These are phyloP conservation scores for Schoenoplectus triqueter DNA, from an alignment of 202 grass and related monocot genomes.

Conservation along the genomic window DNA sequence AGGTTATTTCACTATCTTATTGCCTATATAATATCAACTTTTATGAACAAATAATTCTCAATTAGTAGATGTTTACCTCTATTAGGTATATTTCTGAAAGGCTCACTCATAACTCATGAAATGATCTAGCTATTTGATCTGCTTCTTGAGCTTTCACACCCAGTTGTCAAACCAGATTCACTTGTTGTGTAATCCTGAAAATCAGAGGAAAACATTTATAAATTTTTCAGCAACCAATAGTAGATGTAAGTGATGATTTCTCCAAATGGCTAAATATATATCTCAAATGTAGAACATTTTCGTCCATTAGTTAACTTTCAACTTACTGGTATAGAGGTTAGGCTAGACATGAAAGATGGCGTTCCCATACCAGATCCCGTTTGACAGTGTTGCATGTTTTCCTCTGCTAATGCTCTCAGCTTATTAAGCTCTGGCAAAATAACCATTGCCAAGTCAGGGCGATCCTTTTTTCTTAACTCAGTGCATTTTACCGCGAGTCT, in stretches of 20 bases:
- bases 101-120: background rate
- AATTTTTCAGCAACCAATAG: background rate
- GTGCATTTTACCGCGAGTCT: slow-evolving; percentile 37
- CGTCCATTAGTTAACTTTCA: background rate
- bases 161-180: slow-evolving; percentile 25
- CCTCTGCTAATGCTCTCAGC: slow-evolving; percentile 34
- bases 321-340: slow-evolving; percentile 19
- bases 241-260: background rate
- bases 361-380: background rate
- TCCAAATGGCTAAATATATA: background rate
- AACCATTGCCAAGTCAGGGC: slow-evolving; percentile 34
- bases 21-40: background rate
- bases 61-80: slow-evolving; percentile 18
- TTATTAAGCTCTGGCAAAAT: slow-evolving; percentile 42
- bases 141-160: slow-evolving; percentile 42
- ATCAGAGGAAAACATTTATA: background rate
- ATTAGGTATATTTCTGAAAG: slow-evolving; percentile 1
- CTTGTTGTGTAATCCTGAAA: slow-evolving; percentile 31
- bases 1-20: background rate
- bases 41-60: background rate
- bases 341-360: slow-evolving; percentile 18
- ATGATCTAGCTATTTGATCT: slow-evolving; percentile 11
- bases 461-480: slow-evolving; percentile 44
- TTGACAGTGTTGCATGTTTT: slow-evolving; percentile 20
- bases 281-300: slow-evolving; percentile 16